A percentile compares a stretch with the other conserved stretches of the same genome.
Evolutionary conservation across 1,284 basidiomycete genomes (phyloP).

Genomic region (Cutaneotrichosporon dermatis): DNA sequence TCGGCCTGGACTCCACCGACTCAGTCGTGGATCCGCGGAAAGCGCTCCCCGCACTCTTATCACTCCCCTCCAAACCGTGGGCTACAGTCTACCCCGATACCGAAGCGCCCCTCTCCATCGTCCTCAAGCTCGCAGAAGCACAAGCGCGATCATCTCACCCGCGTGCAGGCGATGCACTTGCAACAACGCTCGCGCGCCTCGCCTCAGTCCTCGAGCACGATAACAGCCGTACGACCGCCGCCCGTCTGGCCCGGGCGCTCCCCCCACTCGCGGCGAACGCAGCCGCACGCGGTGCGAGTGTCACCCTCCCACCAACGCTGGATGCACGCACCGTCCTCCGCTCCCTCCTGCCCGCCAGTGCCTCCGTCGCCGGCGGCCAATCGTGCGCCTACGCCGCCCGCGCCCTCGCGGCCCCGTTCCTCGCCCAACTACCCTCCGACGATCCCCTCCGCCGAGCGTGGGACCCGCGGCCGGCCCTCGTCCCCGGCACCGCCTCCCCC

Average conservation of each 20-base stretch:
- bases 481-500: background rate
- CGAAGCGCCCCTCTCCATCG: background rate
- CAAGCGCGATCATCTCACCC: constrained; percentile 9
- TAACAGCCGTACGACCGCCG: background rate
- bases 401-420: constrained; percentile 3
- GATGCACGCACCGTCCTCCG: constrained; percentile 8
- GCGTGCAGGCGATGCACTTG: constrained; percentile 4
- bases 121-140: constrained; percentile 1
- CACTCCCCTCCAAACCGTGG: background rate
- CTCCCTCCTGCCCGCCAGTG: constrained; percentile 1
- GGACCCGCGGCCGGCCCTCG: background rate
- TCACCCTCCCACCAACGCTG: constrained; percentile 1
- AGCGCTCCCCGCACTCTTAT: background rate
- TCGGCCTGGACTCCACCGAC: constrained; percentile 3
- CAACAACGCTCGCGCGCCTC: background rate
- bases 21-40: background rate
- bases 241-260: constrained; percentile 6
- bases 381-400: background rate
- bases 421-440: background rate
- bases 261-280: constrained; percentile 9
- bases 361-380: background rate
- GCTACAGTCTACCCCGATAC: constrained; percentile 3
- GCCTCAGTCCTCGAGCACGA: background rate
- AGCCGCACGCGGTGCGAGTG: constrained; percentile 1
- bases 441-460: constrained; percentile 6